phyloP scores from a whole-genome alignment of 192 early-diverging fungal species.

The Coemansia furcata region DNA sequence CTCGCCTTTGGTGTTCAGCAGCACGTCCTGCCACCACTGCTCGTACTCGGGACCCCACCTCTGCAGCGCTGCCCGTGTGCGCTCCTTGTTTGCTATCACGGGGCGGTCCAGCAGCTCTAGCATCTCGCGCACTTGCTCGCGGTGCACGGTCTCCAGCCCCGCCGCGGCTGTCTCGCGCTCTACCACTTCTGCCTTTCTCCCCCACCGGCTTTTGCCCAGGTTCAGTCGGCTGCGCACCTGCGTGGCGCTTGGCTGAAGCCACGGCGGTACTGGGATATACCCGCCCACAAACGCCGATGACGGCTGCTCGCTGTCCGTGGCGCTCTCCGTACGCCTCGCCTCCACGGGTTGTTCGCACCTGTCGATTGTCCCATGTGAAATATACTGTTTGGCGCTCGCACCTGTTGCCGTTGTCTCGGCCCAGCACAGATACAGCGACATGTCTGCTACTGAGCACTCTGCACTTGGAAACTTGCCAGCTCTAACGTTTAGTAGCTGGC shows the following conservation, averaged over 20 bases:
- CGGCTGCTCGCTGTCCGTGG: not conserved
- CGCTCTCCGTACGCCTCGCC: not conserved
- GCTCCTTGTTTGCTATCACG: slow-evolving; percentile 15
- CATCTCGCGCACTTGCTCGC: slow-evolving; percentile 20
- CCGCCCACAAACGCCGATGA: slow-evolving; percentile 7
- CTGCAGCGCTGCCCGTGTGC: slow-evolving; percentile 11
- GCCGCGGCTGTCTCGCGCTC: slow-evolving; percentile 1
- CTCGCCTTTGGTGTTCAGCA: slow-evolving; percentile 1
- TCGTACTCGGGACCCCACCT: slow-evolving; percentile 38
- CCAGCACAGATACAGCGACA: slow-evolving; percentile 46
- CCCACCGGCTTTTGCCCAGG: slow-evolving; percentile 2
- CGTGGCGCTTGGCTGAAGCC: slow-evolving; percentile 51
- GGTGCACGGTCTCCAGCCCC: slow-evolving; percentile 16
- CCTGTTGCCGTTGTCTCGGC: slow-evolving; percentile 25
- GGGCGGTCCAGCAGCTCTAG: slow-evolving; percentile 33
- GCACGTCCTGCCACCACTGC: slow-evolving; percentile 35
- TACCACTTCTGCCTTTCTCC: not conserved
- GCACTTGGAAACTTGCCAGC: not conserved
- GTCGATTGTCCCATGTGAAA: slow-evolving; percentile 17
- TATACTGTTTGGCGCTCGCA: slow-evolving; percentile 17
- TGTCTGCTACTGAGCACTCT: slow-evolving; percentile 15
- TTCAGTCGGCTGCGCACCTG: slow-evolving; percentile 31
- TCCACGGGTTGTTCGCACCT: not conserved
- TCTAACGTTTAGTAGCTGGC: slow-evolving; percentile 5
- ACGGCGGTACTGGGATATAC: slow-evolving; percentile 42